A percentile compares a stretch with the other conserved stretches of the same genome.
phyloP scores from a whole-genome alignment of 306 rosid genomes.

The Casuarina equisetifolia region DNA sequence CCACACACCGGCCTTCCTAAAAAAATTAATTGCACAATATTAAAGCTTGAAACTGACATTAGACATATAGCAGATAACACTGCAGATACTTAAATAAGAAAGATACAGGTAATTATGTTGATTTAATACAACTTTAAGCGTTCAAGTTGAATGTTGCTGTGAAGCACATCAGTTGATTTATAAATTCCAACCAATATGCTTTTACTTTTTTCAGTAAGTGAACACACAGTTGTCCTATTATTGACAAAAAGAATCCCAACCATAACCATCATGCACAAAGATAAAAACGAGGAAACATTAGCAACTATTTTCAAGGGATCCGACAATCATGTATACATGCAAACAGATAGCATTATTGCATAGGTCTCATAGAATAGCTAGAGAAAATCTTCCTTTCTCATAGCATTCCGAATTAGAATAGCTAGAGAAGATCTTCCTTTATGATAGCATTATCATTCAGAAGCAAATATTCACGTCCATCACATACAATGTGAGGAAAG shows the following conservation, averaged over 20 bases:
- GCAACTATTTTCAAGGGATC: not conserved
- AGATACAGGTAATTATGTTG: not conserved
- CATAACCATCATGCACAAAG: not conserved
- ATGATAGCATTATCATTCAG: not conserved
- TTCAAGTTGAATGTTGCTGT: not conserved
- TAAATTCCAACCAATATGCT: not conserved
- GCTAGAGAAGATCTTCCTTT: not conserved
- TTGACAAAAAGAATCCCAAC: not conserved
- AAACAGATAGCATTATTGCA: not conserved
- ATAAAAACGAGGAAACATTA: not conserved
- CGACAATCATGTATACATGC: not conserved
- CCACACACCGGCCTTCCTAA: slow-evolving; percentile 37
- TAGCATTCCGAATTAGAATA: not conserved
- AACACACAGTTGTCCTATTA: not conserved
- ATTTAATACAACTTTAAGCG: not conserved
- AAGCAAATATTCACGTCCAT: not conserved
- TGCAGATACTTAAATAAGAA: not conserved
- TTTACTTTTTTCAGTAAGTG: not conserved
- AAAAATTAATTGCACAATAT: slow-evolving; percentile 16
- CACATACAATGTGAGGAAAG: not conserved
- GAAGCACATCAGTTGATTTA: not conserved
- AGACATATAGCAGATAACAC: not conserved
- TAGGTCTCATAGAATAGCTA: not conserved
- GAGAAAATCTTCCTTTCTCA: not conserved
- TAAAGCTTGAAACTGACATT: not conserved